Base-by-base conservation (phyloP, 2,329 filamentous ascomycete genomes). In the Fusarium mangiferae region DNA sequence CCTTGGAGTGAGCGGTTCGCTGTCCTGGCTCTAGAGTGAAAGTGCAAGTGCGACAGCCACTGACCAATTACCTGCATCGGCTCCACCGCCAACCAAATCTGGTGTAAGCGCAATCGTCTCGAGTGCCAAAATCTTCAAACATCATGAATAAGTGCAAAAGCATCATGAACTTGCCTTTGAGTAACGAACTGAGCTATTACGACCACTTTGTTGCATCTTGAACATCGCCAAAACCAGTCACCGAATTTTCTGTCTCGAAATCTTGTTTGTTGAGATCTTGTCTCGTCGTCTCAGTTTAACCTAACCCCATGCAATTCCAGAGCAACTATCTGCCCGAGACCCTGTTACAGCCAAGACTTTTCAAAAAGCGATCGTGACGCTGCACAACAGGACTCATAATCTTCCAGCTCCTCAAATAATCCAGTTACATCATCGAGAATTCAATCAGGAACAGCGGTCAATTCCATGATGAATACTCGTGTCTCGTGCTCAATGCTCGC, bases 341-440 rank as follows among this genome's bases (percentile, higher is more conserved):
- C 72, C 36, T 75, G 72, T 73, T 52, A 73, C 72, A 70, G 68
- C 72, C 72, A 75, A 75, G 72, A 70, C 72, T 72, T 62, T 51
- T 69, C 72, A 73, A 42, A 73, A 59, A 74, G 60, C 68, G 64
- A 75, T 75, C 72, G 57, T 66, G 72, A 69, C 64, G 46, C 41
- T 69, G 52, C 60, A 57, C 70, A 69, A 65, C 54, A 30, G 26
- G 41, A 66, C 41, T 72, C 68, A 59, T 62, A 57, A 59, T 54
- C 55, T 36, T 73, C 69, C 65, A 73, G 44, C 55, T 57, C 69
- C 55, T 59, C 65, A 70, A 36, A 48, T 39, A 35, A 28, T 44
- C 42, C 42, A 55, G 60, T 70, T 70, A 66, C 70, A 73, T 73
- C 65, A 73, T 66, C 38, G 51, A 41, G n/a, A 45, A 52, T 22